Evolutionary conservation across 148 eudicot species (phyloP).

Genomic region (Amaranthus palmeri): DNA sequence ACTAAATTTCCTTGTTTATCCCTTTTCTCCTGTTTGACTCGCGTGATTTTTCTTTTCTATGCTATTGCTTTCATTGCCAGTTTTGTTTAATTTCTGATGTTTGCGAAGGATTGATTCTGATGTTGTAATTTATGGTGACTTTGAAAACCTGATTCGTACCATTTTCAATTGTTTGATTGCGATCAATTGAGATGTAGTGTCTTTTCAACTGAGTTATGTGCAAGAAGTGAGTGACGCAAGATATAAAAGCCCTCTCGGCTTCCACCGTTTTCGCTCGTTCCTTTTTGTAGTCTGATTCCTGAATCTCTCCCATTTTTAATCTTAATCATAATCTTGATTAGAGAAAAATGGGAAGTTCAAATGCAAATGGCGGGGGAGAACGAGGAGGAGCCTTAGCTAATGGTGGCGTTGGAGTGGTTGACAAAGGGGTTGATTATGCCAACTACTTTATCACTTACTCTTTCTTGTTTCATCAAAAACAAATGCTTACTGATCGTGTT

Average conservation of each 20-base stretch:
- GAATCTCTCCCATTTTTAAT: too few relatives aligned
- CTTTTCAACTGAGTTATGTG: not conserved
- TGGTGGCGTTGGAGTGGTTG: slow-evolving; percentile 38
- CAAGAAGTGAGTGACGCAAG: not conserved
- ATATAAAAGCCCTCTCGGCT: too few relatives aligned
- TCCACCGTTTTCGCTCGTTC: too few relatives aligned
- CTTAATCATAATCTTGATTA: not conserved
- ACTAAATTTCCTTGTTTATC: too few relatives aligned
- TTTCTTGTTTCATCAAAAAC: slow-evolving; percentile 89
- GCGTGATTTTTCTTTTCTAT: not conserved
- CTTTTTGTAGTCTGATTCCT: too few relatives aligned
- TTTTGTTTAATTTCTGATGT: not conserved
- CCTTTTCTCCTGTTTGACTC: not conserved
- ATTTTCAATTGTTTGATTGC: not conserved
- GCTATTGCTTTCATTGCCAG: not conserved
- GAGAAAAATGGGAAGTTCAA: slow-evolving; percentile 37
- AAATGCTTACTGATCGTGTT: slow-evolving; percentile 93
- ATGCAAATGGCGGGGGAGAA: slow-evolving; percentile 30
- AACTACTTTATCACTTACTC: slow-evolving; percentile 94
- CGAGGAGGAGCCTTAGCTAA: slow-evolving; percentile 17
- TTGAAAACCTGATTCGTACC: too few relatives aligned
- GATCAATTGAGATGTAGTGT: not conserved
- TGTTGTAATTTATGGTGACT: not conserved
- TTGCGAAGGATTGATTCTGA: not conserved
- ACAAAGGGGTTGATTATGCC: slow-evolving; percentile 88